A percentile compares a stretch with the other conserved stretches of the same genome.
These are phyloP conservation scores for Cystobasidiaceae sp. DNA, from an alignment of 1,284 basidiomycete genomes.

Conservation along the genomic window DNA sequence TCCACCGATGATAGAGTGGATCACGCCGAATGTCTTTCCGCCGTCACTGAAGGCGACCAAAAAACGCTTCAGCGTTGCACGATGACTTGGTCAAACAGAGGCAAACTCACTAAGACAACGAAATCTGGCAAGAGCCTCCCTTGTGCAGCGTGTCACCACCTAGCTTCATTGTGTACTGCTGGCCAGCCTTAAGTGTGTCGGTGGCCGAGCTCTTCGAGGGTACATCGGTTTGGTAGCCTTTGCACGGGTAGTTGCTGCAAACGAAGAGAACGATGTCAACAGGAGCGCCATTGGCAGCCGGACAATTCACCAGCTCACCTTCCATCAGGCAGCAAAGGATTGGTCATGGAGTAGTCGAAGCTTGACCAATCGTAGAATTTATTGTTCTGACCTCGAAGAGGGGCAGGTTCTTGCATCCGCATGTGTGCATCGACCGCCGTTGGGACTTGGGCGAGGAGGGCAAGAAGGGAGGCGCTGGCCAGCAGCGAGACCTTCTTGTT, in stretches of 20 bases:
- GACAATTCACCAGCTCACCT: too few relatives aligned
- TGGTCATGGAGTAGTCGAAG: slow-evolving; percentile 26
- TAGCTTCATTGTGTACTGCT: background rate
- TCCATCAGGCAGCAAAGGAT: slow-evolving; percentile 12
- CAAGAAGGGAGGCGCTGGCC: background rate
- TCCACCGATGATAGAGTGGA: slow-evolving; percentile 19
- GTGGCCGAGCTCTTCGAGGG: slow-evolving; percentile 3
- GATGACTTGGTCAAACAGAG: background rate
- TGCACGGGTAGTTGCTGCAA: slow-evolving; percentile 17
- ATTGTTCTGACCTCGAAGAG: slow-evolving; percentile 19
- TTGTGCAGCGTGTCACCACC: slow-evolving; percentile 4
- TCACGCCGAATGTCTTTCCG: slow-evolving; percentile 13
- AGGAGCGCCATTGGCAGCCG: too few relatives aligned
- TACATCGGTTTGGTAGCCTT: slow-evolving; percentile 18
- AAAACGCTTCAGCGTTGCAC: background rate
- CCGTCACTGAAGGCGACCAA: slow-evolving; percentile 5
- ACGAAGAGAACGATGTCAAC: background rate
- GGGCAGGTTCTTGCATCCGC: background rate
- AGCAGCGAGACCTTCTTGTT: slow-evolving; percentile 1
- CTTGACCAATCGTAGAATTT: slow-evolving; percentile 3
- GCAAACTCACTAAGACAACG: slow-evolving; percentile 13
- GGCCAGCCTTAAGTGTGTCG: slow-evolving; percentile 18
- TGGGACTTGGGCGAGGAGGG: background rate
- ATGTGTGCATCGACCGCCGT: slow-evolving; percentile 21
- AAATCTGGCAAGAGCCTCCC: slow-evolving; percentile 23